Conservation (phyloP, 208 protist genomes). For the Phytomonas francai region DNA sequence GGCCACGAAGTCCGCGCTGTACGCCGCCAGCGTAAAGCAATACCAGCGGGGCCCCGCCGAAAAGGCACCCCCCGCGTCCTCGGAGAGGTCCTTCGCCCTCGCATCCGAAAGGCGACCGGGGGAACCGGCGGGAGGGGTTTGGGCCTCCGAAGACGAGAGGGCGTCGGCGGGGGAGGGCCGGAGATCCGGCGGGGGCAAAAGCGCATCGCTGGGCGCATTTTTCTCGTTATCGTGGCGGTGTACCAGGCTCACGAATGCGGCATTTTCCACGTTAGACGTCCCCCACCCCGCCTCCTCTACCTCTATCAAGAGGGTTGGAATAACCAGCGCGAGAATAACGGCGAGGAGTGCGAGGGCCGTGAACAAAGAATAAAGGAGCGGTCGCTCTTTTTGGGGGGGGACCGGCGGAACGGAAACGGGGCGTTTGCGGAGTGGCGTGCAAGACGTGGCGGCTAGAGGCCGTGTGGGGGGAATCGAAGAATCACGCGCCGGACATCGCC, state of each 20-base stretch:
- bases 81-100: neutral
- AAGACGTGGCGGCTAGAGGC: neutral
- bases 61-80: neutral
- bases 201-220: neutral
- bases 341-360: neutral
- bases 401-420: neutral
- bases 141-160: neutral
- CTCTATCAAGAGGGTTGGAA: neutral
- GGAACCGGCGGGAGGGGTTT: neutral
- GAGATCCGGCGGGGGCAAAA: neutral
- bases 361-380: neutral
- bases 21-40: conserved; percentile 67
- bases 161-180: neutral
- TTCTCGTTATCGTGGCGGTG: neutral
- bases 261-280: neutral
- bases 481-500: neutral
- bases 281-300: neutral
- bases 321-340: neutral
- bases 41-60: neutral
- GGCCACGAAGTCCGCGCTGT: conserved; percentile 44
- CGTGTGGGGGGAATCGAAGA: neutral
- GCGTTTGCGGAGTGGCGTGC: neutral
- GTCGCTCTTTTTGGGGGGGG: neutral
- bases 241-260: neutral
- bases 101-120: neutral